Evolutionary conservation across 2,329 filamentous ascomycete genomes (phyloP), one percentile per base, ranked within the genome.

Genomic region (Hypocrella siamensis): DNA sequence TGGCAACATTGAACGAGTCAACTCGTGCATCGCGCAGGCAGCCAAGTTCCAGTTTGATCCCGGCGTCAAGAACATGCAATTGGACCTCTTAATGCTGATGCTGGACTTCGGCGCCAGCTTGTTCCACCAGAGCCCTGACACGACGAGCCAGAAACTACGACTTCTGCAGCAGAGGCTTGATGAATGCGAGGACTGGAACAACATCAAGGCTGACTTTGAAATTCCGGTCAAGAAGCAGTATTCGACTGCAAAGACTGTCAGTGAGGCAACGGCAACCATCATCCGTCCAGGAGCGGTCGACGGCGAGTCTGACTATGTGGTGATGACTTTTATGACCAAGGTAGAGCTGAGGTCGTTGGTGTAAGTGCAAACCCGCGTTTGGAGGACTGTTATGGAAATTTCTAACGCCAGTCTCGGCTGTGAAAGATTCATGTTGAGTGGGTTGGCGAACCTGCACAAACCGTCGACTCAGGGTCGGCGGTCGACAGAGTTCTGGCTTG

Each of bases 11-110:
- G 73, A 80, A 39, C 67, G 76, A 36, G 73, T 82, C 19, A 78
- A 84, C 43, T 64, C 68, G 28, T 80, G 79, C 32, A 68, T 88
- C 40, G 80, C 81, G n/a, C 68, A 76, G 31, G 79, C 75, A 5
- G 64, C 76, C 36, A 81, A 77, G 42, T 67, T 76, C 33, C 81
- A 88, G 46, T 59, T 80, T 9, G 70, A 80, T 25, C 61, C 67
- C 1, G 62, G 67, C n/a, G 61, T 70, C 33, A 61, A 66, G 15
- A 66, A 83, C 25, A 69, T 74, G 5, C 79, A 82, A 42, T 63
- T 85, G 12, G 67, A 74, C 33, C 62, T 75, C 2, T 50, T 86
- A 31, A 63, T 75, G 10, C 63, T 80, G 32, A 63, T 79, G 28
- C 58, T 85, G 14, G 79, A 86, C 46, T 61, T 86, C 16, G 67